Conservation (phyloP, 805 yeast species). For the Starmerella lactis-condensi region DNA sequence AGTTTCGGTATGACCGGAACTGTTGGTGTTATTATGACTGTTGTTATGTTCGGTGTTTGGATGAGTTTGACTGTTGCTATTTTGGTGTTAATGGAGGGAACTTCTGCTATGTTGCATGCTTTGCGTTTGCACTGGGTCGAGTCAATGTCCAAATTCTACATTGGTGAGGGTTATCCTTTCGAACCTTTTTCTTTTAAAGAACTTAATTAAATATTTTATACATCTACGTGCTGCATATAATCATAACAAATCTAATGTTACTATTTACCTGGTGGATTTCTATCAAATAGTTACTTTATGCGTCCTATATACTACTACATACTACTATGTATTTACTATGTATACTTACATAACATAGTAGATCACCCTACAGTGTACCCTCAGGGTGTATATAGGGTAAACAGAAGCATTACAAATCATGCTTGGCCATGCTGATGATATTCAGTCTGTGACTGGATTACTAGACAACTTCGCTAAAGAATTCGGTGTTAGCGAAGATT, state of each 20-base stretch:
- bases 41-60: constrained; percentile 84
- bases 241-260: too few relatives aligned
- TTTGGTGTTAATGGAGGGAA: constrained; percentile 93
- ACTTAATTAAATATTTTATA: too few relatives aligned
- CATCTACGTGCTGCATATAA: too few relatives aligned
- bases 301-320: too few relatives aligned
- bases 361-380: too few relatives aligned
- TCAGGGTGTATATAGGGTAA: too few relatives aligned
- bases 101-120: constrained; percentile 98
- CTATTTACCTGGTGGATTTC: too few relatives aligned
- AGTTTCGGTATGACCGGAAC: constrained; percentile 53
- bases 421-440: constrained; percentile 18
- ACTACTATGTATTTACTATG: too few relatives aligned
- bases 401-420: too few relatives aligned
- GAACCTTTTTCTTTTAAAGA: constrained; percentile 58
- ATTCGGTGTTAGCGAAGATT: constrained; percentile 14
- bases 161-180: constrained; percentile 86
- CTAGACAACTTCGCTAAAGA: constrained; percentile 14
- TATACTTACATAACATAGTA: too few relatives aligned
- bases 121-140: constrained; percentile 98
- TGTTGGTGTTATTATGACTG: constrained; percentile 54
- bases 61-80: constrained; percentile 77
- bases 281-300: too few relatives aligned
- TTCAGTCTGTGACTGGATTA: constrained; percentile 16
- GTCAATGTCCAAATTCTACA: constrained; percentile 93